Evolutionary conservation across 371 early-diverging fungal genomes (phyloP).

Genomic region (Lichtheimia hyalospora): DNA sequence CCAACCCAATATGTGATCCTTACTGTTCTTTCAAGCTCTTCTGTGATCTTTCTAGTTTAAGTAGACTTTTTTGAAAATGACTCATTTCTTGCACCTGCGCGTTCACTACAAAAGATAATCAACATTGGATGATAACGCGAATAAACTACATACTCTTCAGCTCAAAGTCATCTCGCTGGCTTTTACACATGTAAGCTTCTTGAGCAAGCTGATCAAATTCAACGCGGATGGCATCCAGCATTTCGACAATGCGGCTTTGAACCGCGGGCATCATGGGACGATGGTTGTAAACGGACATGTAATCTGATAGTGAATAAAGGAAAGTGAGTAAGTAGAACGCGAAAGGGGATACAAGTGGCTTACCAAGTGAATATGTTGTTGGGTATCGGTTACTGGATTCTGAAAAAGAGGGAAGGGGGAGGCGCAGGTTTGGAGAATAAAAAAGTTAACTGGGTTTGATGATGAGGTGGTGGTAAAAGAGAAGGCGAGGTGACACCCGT

Average conservation of each 20-base stretch:
- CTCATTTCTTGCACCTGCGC: conserved; percentile 72
- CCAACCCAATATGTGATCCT: neutral
- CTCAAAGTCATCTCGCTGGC: conserved; percentile 82
- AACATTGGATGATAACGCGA: neutral
- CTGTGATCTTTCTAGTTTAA: conserved; percentile 75
- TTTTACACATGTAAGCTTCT: conserved; percentile 65
- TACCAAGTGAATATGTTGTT: neutral
- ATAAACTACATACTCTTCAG: conserved; percentile 61
- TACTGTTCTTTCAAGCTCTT: conserved; percentile 64
- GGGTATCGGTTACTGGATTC: neutral
- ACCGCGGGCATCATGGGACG: conserved; percentile 67
- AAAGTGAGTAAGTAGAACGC: neutral
- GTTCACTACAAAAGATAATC: conserved; percentile 31
- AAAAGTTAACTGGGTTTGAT: no score
- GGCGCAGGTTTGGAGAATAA: no score
- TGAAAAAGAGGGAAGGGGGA: neutral
- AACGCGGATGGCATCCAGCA: conserved; percentile 73
- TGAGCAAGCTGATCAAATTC: conserved; percentile 77
- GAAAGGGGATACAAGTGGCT: neutral
- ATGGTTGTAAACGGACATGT: conserved; percentile 64
- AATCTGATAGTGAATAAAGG: neutral
- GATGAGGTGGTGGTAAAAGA: no score
- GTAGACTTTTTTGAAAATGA: conserved; percentile 67
- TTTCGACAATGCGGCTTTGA: conserved; percentile 61
- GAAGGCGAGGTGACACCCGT: no score